These are phyloP conservation scores for Penicillium sp. DNA, from an alignment of 2,329 filamentous ascomycete genomes.

Conservation along the genomic window DNA sequence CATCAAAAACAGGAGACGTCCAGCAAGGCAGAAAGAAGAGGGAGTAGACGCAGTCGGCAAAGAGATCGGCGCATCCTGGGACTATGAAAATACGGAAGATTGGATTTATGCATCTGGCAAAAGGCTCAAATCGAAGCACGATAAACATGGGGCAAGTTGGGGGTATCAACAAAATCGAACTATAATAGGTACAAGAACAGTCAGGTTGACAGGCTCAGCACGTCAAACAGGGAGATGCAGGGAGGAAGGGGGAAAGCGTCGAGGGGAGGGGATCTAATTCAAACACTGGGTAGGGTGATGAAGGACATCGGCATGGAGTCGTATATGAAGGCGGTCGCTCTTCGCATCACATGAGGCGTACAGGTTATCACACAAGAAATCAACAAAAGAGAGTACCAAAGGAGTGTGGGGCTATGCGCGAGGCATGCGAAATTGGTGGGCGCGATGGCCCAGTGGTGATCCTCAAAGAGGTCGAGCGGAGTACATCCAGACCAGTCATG, in stretches of 20 bases:
- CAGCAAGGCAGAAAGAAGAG: background rate
- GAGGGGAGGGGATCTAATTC: conserved; percentile 6
- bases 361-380: conserved; percentile 11
- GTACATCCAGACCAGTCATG: background rate
- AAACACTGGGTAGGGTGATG: conserved; percentile 2
- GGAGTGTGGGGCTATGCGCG: conserved; percentile 24
- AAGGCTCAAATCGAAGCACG: background rate
- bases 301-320: conserved; percentile 9
- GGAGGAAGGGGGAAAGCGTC: conserved; percentile 1
- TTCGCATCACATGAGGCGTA: conserved; percentile 3
- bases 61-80: background rate
- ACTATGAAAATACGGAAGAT: conserved; percentile 18
- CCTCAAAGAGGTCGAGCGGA: background rate
- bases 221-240: conserved; percentile 6
- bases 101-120: conserved; percentile 20
- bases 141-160: conserved; percentile 21
- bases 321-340: conserved; percentile 3
- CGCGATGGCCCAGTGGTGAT: background rate
- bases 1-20: background rate
- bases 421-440: background rate
- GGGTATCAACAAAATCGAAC: conserved; percentile 28
- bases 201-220: conserved; percentile 10
- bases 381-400: conserved; percentile 26
- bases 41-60: background rate
- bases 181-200: conserved; percentile 7